Base-by-base conservation (phyloP, 768 basidiomycete species). In the Polyporus arcularius region DNA sequence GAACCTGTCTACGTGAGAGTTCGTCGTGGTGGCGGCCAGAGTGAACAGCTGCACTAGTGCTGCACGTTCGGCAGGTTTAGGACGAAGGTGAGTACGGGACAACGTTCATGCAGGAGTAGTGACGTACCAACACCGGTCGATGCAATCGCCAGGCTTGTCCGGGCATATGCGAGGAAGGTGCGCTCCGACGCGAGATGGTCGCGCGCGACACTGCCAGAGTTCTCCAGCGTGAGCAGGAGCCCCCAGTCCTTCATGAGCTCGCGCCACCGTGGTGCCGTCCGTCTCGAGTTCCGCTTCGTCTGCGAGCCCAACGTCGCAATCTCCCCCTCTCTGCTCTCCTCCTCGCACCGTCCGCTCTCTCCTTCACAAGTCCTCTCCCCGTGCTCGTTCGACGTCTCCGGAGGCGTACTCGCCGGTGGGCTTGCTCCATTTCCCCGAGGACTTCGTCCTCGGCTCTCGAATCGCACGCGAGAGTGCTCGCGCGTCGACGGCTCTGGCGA, bases 131-230 rank as follows among this genome's bases (percentile, higher is more conserved):
- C 79, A 8, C 82, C 83, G 1, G 74, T 75, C n/a, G 77, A 78
- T n/a, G 80, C 75, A 14, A 83, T 74, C 4, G 80, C 72, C 9
- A 82, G 66, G 55, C 81, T 81, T 21, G 82, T 83, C 41, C 82
- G 70, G 26, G 82, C 73, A 68, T 83, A 83, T 10, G 82, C 81
- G 3, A 83, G 71, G 61, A 80, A 82, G 5, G 81, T 83, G 35
- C 81, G 72, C 62, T 83, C 82, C 7, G 74, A 74, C 2, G 82
- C 79, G 3, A 84, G 74, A 59, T 84, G 82, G 67, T 83, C 82
- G n/a, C 82, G 72, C 31, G 82, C 82, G 49, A 82, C 80, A 54
- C 73, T 77, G 10, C 80, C 80, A 26, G 75, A 71, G 62, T 83
- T 84, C 69, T 80, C 74, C 11, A 84, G 71, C 21, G 67, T 67